Conservation (phyloP, 257 asterid species). For the Solanum neorickii region DNA sequence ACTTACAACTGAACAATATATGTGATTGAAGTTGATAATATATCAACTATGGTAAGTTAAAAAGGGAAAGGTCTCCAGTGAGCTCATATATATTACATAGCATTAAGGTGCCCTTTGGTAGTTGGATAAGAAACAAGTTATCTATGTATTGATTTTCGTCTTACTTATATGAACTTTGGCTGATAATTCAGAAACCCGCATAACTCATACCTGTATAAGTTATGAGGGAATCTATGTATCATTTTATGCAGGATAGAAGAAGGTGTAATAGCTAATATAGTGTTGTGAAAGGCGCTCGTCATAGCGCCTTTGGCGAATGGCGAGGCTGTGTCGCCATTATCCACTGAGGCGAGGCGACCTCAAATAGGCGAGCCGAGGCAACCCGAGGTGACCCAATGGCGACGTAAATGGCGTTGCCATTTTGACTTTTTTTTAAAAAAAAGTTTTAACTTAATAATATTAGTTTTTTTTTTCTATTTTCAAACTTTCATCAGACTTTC, state of each 20-base stretch:
- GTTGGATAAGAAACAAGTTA: neutral
- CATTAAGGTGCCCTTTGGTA: neutral
- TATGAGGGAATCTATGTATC: neutral
- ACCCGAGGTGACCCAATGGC: too few relatives aligned
- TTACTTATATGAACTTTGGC: neutral
- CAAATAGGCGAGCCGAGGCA: too few relatives aligned
- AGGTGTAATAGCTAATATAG: neutral
- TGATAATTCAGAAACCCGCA: neutral
- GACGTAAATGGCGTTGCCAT: too few relatives aligned
- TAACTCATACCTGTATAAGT: neutral
- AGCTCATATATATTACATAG: neutral
- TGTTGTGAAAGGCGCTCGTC: too few relatives aligned
- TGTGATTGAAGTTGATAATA: neutral
- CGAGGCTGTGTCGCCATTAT: too few relatives aligned
- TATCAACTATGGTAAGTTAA: neutral
- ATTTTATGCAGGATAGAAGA: neutral
- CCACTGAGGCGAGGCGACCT: too few relatives aligned
- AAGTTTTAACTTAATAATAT: too few relatives aligned
- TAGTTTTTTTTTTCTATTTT: too few relatives aligned
- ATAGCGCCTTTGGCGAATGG: too few relatives aligned
- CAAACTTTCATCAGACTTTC: too few relatives aligned
- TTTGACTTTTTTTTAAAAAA: too few relatives aligned
- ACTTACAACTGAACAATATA: neutral
- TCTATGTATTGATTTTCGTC: neutral
- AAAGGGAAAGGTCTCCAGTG: neutral